Base-by-base conservation (phyloP, 2,329 filamentous ascomycete species). In the Reticulascus tulasneorum region DNA sequence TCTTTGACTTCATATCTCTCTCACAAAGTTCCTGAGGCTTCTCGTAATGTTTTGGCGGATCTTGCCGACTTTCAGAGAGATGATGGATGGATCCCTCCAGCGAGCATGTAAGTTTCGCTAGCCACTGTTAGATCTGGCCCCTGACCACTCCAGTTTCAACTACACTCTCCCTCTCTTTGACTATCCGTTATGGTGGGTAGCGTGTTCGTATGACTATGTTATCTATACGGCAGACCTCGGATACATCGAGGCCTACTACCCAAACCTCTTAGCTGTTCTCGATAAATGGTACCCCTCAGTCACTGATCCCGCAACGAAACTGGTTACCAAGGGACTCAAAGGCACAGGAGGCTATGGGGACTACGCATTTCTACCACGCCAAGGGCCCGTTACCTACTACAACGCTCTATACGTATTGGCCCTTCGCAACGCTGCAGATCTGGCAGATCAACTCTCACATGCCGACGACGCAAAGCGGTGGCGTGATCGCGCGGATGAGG, bases 51-150 rank as follows among this genome's bases (percentile, higher is more conserved):
- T 6, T 52, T 75, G 20, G 68, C 64, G 8, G 71, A 75, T 46
- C 48, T 75, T 22, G 68, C 63, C 1, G 51, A 58, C 25, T 70
- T 74, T 45, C 71, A 75, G 48, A 52, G 69, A 15, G 52, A 37
- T 4, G 71, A 75, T 44, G 71, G 71, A 4, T 75, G 70, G 70
- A 71, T 75, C 29, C 71, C 71, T 6, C 71, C 71, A 0, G 66
- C 71, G 7, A 72, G 67, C 52, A 75, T 75, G 62, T 66, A 50
- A 51, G 63, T 46, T 18, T 11, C 9, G 11, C 13, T 5, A 5
- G 12, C 13, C 13, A 6, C 4, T 18, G 9, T 5, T 12, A 17
- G 4, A 12, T 23, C 13, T 15, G 4, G n/a, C 22, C 32, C 10
- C 30, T 38, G 19, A 42, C 25, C 29, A 13, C 3, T n/a, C 17